Percentiles rank a stretch among this genome's conserved stretches.
Evolutionary conservation across 331 rosid genomes (phyloP).

Genomic region (Malus hybrid): DNA sequence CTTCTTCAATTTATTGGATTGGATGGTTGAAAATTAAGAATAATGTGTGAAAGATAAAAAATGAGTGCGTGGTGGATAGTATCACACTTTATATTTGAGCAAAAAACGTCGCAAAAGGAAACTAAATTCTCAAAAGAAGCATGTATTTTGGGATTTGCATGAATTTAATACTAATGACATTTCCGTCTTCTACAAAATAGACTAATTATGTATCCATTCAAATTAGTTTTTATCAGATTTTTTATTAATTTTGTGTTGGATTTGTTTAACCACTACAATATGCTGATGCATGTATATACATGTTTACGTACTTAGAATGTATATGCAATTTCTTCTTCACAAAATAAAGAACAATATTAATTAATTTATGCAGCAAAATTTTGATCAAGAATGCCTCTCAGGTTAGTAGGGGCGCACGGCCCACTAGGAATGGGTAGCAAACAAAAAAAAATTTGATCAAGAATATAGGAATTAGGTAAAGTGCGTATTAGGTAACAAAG

Average conservation of each 20-base stretch:
- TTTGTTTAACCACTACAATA: neutral
- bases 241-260: neutral
- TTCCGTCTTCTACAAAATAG: neutral
- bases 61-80: too few relatives aligned
- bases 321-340: too few relatives aligned
- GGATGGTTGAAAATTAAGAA: rapidly evolving
- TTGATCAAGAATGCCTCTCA: too few relatives aligned
- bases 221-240: neutral
- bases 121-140: neutral
- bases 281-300: neutral
- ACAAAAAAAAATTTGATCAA: neutral
- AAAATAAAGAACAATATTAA: too few relatives aligned
- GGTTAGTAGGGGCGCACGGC: too few relatives aligned
- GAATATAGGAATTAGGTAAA: neutral
- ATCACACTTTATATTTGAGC: neutral
- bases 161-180: neutral
- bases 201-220: neutral
- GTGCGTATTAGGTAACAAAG: neutral
- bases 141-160: neutral
- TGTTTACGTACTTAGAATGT: too few relatives aligned
- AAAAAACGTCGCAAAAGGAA: neutral
- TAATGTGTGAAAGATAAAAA: too few relatives aligned
- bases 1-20: too few relatives aligned
- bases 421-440: too few relatives aligned
- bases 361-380: too few relatives aligned